These are phyloP conservation scores for Wilcoxina mikolae DNA, from an alignment of 495 filamentous ascomycete species.

Conservation along the genomic window DNA sequence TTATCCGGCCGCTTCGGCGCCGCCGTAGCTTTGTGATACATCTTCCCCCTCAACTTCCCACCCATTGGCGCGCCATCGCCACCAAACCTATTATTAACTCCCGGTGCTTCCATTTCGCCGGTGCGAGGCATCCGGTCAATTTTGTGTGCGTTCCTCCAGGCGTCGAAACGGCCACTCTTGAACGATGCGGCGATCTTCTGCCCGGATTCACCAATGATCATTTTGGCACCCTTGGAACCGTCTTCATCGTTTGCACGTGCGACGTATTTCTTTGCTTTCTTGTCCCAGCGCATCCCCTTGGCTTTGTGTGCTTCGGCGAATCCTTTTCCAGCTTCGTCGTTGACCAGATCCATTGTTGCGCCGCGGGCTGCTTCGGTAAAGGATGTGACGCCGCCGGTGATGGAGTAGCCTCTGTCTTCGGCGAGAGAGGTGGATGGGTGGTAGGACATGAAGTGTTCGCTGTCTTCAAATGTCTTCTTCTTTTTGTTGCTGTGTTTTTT, in stretches of 20 bases:
- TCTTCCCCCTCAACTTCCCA: conserved; percentile 37
- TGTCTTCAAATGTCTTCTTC: conserved; percentile 51
- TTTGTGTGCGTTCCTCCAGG: conserved; percentile 73
- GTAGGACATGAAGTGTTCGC: conserved; percentile 94
- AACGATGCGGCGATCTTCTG: conserved; percentile 91
- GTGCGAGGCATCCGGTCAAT: conserved; percentile 60
- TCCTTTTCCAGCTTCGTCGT: conserved; percentile 62
- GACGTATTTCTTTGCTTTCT: conserved; percentile 91
- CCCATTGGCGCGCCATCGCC: conserved; percentile 27
- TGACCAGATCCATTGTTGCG: conserved; percentile 75
- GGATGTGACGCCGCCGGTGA: conserved; percentile 39
- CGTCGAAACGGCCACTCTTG: conserved; percentile 82
- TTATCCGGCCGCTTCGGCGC: conserved; percentile 89
- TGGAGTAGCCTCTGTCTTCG: conserved; percentile 82
- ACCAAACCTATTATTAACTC: conserved; percentile 25
- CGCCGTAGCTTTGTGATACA: conserved; percentile 57
- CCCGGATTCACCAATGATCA: conserved; percentile 80
- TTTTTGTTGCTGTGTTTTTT: conserved; percentile 26
- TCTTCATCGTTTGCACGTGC: conserved; percentile 81
- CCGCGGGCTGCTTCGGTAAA: conserved; percentile 72
- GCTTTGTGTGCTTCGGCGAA: conserved; percentile 53
- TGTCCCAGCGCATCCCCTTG: conserved; percentile 82
- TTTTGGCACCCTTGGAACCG: conserved; percentile 66
- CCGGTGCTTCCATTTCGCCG: conserved; percentile 53
- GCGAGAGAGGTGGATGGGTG: conserved; percentile 59